Evolutionary conservation across 2,329 filamentous ascomycete species (phyloP), one percentile per base, ranked within the genome.

Genomic region (Fusarium pininemorale): DNA sequence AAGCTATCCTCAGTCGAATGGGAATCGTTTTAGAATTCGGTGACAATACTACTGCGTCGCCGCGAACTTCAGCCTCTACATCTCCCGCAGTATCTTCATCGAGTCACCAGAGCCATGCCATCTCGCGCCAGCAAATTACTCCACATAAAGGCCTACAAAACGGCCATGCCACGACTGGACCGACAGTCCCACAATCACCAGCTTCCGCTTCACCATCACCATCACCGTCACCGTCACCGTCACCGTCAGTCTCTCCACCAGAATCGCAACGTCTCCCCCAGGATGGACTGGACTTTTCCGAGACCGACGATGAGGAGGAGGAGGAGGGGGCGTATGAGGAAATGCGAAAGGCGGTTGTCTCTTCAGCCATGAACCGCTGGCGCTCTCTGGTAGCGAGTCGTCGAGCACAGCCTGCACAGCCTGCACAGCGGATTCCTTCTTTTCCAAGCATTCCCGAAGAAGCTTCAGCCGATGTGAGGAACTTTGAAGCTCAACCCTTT

Each of bases 21-120:
- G 91, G 91, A 28, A 94, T 96, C 72, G 87, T 90, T 47, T 85
- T 96, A 61, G 91, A 94, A 70, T 88, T 92, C 64, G 86, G 86
- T 28, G 81, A 83, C 42, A 77, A 80, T 59, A 79, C 74, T 11
- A 77, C 77, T 12, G 58, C 48, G 10, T 82, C 81, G 37, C 62
- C 63, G 28, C 73, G 68, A 35, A 66, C 71, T 4, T 80, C 80
- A 15, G 62, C 67, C n/a, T 71, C 74, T 38, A 57, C 59, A n/a
- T 79, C 76, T 18, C 70, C 72, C 10, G 77, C 77, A 14, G 72
- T 72, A 26, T 70, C 69, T 32, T 75, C 73, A 3, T 66, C 77
- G 16, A 75, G 70, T 53, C 73, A 66, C 14, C 74, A 64, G 58
- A 75, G 68, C 22, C 61, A 75, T n/a, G 48, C 39, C 14, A 24